These are phyloP conservation scores for Funneliformis caledonium DNA, from an alignment of 371 early-diverging fungal genomes.

Conservation along the genomic window DNA sequence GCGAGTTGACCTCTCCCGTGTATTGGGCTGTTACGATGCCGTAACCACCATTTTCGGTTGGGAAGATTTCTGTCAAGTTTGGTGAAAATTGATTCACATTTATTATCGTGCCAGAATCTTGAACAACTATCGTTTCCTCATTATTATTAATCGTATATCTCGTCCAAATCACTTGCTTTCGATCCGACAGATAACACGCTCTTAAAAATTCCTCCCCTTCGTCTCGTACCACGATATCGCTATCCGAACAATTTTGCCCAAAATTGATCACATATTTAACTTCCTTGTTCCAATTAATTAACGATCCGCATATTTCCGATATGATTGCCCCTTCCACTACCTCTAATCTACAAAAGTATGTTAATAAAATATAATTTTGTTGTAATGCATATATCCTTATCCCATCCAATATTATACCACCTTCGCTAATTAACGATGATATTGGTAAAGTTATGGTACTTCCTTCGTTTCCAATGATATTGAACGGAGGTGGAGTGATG, in stretches of 20 bases:
- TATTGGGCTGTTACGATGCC: not conserved
- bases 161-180: not conserved
- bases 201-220: not conserved
- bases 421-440: not conserved
- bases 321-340: not conserved
- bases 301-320: not conserved
- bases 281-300: not conserved
- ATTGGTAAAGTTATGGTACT: no score
- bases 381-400: conserved; percentile 11
- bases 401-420: not conserved
- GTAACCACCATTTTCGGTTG: conserved; percentile 22
- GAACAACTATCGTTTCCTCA: not conserved
- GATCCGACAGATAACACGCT: not conserved
- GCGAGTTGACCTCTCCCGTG: no score
- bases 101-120: not conserved
- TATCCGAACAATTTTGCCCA: not conserved
- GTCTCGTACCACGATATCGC: not conserved
- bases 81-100: not conserved
- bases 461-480: not conserved
- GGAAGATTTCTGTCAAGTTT: conserved; percentile 1
- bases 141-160: not conserved
- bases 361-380: conserved; percentile 16
- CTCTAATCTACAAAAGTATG: conserved; percentile 1
- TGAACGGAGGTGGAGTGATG: not conserved
- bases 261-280: not conserved